Conservation (phyloP, 352 stramenopile species). For the Pythium coloratum region DNA sequence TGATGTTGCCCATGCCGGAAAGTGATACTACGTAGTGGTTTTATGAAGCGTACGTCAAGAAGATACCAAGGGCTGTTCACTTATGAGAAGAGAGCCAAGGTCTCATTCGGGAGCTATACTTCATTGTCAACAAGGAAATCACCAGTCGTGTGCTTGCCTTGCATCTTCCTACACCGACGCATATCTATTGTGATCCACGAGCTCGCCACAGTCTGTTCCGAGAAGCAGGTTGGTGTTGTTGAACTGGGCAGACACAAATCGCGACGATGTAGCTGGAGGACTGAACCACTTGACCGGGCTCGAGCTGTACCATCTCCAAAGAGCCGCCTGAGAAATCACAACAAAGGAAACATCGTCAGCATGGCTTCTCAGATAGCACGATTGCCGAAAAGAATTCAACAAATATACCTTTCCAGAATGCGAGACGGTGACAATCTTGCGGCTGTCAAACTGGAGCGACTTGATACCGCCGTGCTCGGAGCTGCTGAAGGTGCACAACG, state of each 20-base stretch:
- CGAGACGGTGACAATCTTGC: slow-evolving; percentile 84
- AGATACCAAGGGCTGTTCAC: too few relatives aligned
- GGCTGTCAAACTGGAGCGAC: slow-evolving; percentile 83
- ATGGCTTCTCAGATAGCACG: too few relatives aligned
- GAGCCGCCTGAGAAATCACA: slow-evolving; percentile 44
- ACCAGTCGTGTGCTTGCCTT: background rate
- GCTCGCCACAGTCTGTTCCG: slow-evolving; percentile 68
- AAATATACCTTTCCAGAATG: slow-evolving; percentile 59
- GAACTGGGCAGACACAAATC: slow-evolving; percentile 71
- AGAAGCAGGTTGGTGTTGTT: slow-evolving; percentile 77
- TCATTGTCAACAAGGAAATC: background rate
- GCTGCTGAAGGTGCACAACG: slow-evolving; percentile 84
- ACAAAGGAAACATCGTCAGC: background rate
- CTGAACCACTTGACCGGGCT: slow-evolving; percentile 80
- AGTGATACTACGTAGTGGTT: too few relatives aligned
- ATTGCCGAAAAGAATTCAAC: too few relatives aligned
- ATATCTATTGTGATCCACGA: slow-evolving; percentile 81
- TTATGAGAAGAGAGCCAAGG: background rate
- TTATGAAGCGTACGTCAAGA: too few relatives aligned
- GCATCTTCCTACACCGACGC: slow-evolving; percentile 22
- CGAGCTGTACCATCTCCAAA: slow-evolving; percentile 85
- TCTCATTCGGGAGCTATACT: background rate
- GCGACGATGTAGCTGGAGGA: slow-evolving; percentile 43
- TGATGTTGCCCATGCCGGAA: too few relatives aligned
- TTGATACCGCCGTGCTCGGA: slow-evolving; percentile 66